Percentiles rank a stretch among this genome's conserved stretches.
Evolutionary conservation across 139 green algal genomes (phyloP).

Genomic region (Coelastrella sp.): DNA sequence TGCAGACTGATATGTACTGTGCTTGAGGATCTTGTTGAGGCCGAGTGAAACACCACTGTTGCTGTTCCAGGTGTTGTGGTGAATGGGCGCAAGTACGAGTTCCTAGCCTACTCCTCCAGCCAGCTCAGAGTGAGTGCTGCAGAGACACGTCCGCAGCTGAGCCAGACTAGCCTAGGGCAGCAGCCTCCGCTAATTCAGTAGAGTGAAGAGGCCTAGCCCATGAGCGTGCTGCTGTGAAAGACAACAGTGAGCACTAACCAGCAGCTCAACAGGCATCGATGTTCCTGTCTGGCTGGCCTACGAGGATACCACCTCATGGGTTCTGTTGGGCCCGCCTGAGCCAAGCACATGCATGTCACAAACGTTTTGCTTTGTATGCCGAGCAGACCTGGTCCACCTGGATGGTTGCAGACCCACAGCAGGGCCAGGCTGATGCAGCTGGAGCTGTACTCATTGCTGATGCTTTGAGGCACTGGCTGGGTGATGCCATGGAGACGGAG

Average conservation of each 20-base stretch:
- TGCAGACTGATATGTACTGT: not conserved
- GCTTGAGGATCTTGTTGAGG: not conserved
- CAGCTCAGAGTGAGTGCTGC: slow-evolving; percentile 58
- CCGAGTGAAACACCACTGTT: not conserved
- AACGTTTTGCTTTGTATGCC: too few relatives aligned
- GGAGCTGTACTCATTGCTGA: slow-evolving; percentile 21
- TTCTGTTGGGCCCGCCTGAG: too few relatives aligned
- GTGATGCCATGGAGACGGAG: slow-evolving; percentile 43
- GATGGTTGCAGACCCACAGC: slow-evolving; percentile 36
- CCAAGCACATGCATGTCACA: too few relatives aligned
- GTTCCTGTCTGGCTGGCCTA: too few relatives aligned
- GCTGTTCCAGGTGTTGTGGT: slow-evolving; percentile 37
- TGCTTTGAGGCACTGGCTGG: slow-evolving; percentile 52
- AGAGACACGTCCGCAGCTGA: too few relatives aligned
- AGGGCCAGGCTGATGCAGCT: not conserved
- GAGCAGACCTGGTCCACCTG: slow-evolving; percentile 12
- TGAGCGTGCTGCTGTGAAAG: too few relatives aligned
- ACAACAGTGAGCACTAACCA: too few relatives aligned
- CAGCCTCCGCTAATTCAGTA: too few relatives aligned
- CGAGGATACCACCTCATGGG: too few relatives aligned
- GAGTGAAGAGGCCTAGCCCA: too few relatives aligned
- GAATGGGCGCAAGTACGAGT: slow-evolving; percentile 39
- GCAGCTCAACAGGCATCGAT: too few relatives aligned
- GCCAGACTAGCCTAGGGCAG: too few relatives aligned
- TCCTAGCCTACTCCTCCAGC: slow-evolving; percentile 54